Evolutionary conservation across 495 filamentous ascomycete genomes (phyloP), one percentile per base, ranked within the genome.

Genomic region (Penicillium antarcticum): DNA sequence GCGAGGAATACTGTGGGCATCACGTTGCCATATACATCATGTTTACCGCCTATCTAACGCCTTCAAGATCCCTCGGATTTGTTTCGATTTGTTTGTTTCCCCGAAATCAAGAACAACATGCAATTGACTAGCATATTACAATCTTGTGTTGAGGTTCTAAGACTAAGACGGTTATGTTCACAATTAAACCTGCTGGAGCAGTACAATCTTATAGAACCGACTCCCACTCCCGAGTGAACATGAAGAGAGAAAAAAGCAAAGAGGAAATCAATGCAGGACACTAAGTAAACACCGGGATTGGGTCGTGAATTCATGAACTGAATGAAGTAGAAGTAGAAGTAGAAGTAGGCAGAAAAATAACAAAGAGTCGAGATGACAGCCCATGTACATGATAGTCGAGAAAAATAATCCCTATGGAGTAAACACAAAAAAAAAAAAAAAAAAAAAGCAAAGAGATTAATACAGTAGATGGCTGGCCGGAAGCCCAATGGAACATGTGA

Each of bases 371-470:
- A 51, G 32, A 18, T 26, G 21, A 44, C 31, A 37, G 38, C 40
- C 29, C 19, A 37, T 13, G 23, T 39, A 26, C 29, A 42, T 9
- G 23, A 52, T 36, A 29, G 33, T 48, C 38, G 24, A 42, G 45
- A 39, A 40, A 42, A 32, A 18, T 4, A 18, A n/a, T 8, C 44
- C 26, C 26, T 5, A 51, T 33, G 31, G n/a, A 45, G 38, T 48
- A 42, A 51, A 41, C 53, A 53, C 55, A 45, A 21, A 53, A 24
- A 50, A 23, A 3, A 45, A 54, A 35, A 38, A 39, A 48, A 41
- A 46, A 45, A 39, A 48, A 34, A 18, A n/a, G n/a, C n/a, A n/a
- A n/a, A 54, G n/a, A 47, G 53, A 64, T 64, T 61, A 61, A 48
- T 64, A 64, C 61, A 64, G 42, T 45, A 55, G 46, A 42, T 55